Evolutionary conservation across 305 asterid genomes (phyloP).

Genomic region (Lippia alba): DNA sequence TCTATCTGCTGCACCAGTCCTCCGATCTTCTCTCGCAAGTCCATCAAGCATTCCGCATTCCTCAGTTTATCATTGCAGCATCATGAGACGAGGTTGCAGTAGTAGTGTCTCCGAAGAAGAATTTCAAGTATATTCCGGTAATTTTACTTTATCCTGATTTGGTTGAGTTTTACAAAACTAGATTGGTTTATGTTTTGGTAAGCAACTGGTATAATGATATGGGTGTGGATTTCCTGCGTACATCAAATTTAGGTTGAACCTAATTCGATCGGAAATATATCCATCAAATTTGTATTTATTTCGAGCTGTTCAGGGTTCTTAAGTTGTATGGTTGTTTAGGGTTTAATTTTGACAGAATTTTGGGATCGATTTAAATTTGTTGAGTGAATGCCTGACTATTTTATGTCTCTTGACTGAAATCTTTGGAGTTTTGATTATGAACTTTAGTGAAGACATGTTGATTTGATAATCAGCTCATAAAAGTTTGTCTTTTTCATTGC

Average conservation of each 20-base stretch:
- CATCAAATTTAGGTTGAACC: not conserved
- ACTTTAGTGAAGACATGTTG: not conserved
- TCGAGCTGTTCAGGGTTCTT: constrained; percentile 18
- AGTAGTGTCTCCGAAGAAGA: constrained; percentile 59
- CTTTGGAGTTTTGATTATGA: not conserved
- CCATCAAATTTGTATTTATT: not conserved
- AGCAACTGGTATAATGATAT: not conserved
- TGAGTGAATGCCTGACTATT: not conserved
- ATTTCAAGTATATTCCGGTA: constrained; percentile 86
- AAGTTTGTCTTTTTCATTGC: no score
- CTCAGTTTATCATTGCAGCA: no score
- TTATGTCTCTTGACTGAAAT: not conserved
- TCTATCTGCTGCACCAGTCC: no score
- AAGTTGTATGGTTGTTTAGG: not conserved
- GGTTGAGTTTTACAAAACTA: not conserved
- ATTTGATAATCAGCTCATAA: not conserved
- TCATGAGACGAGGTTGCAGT: constrained; percentile 35
- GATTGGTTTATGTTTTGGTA: not conserved
- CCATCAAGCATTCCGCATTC: no score
- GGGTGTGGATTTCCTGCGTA: not conserved
- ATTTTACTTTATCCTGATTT: constrained; percentile 21
- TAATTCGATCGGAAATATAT: not conserved
- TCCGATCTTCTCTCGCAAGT: no score
- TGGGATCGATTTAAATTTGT: constrained; percentile 11
- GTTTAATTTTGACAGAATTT: not conserved